Percentiles rank a stretch among this genome's conserved stretches.
These are phyloP conservation scores for Chlorella ohadii DNA, from an alignment of 139 green algal species.

Conservation along the genomic window DNA sequence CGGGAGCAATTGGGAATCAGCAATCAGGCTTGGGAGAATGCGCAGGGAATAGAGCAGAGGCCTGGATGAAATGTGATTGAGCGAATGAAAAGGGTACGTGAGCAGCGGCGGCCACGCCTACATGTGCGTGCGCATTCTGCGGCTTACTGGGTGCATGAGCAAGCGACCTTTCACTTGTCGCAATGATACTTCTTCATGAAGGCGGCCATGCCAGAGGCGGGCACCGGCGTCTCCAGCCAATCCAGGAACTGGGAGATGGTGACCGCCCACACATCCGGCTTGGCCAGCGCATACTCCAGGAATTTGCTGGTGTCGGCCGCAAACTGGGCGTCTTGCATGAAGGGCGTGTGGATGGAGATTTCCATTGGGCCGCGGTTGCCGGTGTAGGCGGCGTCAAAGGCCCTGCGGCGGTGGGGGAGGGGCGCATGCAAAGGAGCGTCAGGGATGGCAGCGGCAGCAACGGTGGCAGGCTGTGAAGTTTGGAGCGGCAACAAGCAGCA, in stretches of 20 bases:
- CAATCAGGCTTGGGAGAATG: no score
- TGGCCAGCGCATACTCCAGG: constrained; percentile 28
- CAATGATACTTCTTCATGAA: neutral
- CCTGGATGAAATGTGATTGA: no score
- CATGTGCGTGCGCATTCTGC: no score
- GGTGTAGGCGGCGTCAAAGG: constrained; percentile 30
- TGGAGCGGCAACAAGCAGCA: no score
- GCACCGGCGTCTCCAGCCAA: constrained; percentile 28
- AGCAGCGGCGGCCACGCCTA: no score
- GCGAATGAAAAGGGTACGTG: no score
- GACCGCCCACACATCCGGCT: constrained; percentile 28
- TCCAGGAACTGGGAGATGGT: constrained; percentile 25
- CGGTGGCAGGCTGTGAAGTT: no score
- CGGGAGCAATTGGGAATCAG: no score
- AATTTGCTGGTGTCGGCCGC: constrained; percentile 8
- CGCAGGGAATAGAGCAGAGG: no score
- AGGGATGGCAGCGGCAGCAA: no score
- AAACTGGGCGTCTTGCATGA: constrained; percentile 18
- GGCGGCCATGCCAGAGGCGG: neutral
- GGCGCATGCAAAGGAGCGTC: no score
- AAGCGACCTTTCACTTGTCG: neutral
- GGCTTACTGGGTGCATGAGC: no score
- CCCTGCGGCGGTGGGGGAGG: neutral
- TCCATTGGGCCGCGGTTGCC: constrained; percentile 15
- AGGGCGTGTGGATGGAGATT: constrained; percentile 39